Base-by-base conservation (phyloP, 805 yeast genomes). In the Kluyveromyces dobzhanskii region DNA sequence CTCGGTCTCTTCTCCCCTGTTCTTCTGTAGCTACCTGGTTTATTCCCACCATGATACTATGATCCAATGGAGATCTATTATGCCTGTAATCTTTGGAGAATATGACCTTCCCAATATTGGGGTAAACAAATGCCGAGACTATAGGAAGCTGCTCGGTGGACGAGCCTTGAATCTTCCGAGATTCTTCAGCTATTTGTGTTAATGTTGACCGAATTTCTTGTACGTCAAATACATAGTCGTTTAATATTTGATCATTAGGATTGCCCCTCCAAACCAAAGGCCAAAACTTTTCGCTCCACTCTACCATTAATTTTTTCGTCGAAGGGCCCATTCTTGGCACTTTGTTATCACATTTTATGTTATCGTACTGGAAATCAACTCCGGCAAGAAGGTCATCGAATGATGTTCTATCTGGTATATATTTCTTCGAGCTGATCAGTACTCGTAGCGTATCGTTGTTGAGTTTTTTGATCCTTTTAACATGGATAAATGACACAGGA, bases 211-310 rank as follows among this genome's bases (percentile, higher is more conserved):
- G 50, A 36, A 76, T 77, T 19, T 54, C 54, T 0, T 49, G 62
- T 37, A 75, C 65, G 44, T 83, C 73, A 38, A 78, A 64, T 2
- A 49, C 50, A 17, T 77, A 66, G 6, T 74, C 76, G 21, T 80
- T 76, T 29, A 85, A 59, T 24, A 72, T 73, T 51, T 83, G 92
- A 43, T 78, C 76, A 48, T 78, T 69, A 0, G 95, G 94, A 53
- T 88, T 86, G 0, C 97, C 97, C 48, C 87, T 79, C 97, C 97
- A 92, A 29, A 85, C 70, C 39, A 85, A 62, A 0, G 97, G 97
- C 98, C 97, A 90, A 47, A 71, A 73, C 13, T 63, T 47, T 3
- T 58, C 40, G 2, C 87, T 72, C 96, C 96, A 88, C 30, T 66
- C 64, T 1, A 59, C 42, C 17, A 81, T 71, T 12, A 76, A 57